Evolutionary conservation across 2,329 filamentous ascomycete species (phyloP).

Genomic region (Ophiostoma quercus): DNA sequence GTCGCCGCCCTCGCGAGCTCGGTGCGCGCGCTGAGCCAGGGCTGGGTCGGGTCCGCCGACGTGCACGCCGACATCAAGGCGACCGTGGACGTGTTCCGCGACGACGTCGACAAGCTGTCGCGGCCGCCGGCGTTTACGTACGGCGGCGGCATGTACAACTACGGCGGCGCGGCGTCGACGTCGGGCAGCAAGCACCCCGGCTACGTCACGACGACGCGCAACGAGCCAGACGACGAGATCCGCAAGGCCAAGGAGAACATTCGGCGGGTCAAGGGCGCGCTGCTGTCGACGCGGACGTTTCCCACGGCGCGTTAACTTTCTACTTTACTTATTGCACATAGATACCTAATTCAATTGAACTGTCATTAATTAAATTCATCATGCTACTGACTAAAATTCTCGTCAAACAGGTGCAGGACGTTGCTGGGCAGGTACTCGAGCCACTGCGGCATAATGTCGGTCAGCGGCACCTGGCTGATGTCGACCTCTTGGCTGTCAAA

Average conservation of each 20-base stretch:
- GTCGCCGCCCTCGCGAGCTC: slow-evolving; percentile 26
- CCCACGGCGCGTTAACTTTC: slow-evolving; percentile 40
- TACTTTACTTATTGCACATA: background rate
- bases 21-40: slow-evolving; percentile 22
- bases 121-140: slow-evolving; percentile 24
- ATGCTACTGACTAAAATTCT: slow-evolving; percentile 13
- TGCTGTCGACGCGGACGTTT: slow-evolving; percentile 70
- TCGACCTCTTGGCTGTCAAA: slow-evolving; percentile 75
- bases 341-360: background rate
- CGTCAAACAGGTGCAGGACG: slow-evolving; percentile 53
- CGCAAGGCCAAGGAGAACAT: slow-evolving; percentile 69
- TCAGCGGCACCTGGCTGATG: slow-evolving; percentile 57
- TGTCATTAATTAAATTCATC: no score
- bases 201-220: slow-evolving; percentile 42
- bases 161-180: slow-evolving; percentile 33
- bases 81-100: slow-evolving; percentile 53
- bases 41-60: slow-evolving; percentile 19
- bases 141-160: slow-evolving; percentile 40
- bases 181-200: slow-evolving; percentile 34
- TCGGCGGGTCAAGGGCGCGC: slow-evolving; percentile 69
- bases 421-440: slow-evolving; percentile 67
- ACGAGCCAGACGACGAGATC: slow-evolving; percentile 64
- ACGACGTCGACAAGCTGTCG: slow-evolving; percentile 60
- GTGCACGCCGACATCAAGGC: slow-evolving; percentile 43
- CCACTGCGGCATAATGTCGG: slow-evolving; percentile 66